Evolutionary conservation across 2,329 filamentous ascomycete species (phyloP).

Genomic region (Achaetomium macrosporum): DNA sequence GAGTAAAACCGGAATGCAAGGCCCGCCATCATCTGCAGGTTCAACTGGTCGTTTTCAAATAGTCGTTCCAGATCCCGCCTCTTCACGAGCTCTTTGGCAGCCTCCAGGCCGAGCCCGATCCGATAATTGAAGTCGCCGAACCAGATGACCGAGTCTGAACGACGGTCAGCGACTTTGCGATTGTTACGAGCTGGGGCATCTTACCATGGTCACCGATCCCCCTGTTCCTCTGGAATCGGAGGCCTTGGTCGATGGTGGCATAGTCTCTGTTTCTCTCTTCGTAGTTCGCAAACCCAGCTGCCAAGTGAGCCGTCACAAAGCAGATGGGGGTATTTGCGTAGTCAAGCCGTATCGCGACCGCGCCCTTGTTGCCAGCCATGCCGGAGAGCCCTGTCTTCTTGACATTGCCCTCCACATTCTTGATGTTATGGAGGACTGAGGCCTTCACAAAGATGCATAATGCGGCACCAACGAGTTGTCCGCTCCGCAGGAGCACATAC

Average conservation of each 20-base stretch:
- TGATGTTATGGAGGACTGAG: constrained; percentile 72
- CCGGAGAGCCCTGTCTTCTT: constrained; percentile 95
- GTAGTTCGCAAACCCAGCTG: constrained; percentile 93
- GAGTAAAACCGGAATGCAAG: constrained; percentile 87
- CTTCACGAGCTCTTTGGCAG: constrained; percentile 67
- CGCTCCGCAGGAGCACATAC: constrained; percentile 85
- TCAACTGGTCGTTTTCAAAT: constrained; percentile 91
- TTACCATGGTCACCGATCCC: constrained; percentile 84
- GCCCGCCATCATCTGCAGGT: constrained; percentile 93
- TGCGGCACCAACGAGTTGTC: constrained; percentile 90
- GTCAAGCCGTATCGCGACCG: constrained; percentile 92
- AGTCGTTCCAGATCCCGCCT: constrained; percentile 67
- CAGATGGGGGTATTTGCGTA: constrained; percentile 90
- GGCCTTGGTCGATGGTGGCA: constrained; percentile 75
- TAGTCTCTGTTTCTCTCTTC: constrained; percentile 95
- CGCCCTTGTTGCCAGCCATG: constrained; percentile 96
- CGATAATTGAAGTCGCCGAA: constrained; percentile 98
- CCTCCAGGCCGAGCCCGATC: constrained; percentile 77
- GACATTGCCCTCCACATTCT: constrained; percentile 92
- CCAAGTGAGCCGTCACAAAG: constrained; percentile 93
- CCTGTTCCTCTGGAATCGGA: constrained; percentile 86
- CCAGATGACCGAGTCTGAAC: constrained; percentile 72
- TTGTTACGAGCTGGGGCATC: background rate
- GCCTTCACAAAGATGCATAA: constrained; percentile 85
- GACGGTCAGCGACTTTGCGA: constrained; percentile 22